These are phyloP conservation scores for Dothistroma septosporum DNA, from an alignment of 2,329 filamentous ascomycete genomes.

Conservation along the genomic window DNA sequence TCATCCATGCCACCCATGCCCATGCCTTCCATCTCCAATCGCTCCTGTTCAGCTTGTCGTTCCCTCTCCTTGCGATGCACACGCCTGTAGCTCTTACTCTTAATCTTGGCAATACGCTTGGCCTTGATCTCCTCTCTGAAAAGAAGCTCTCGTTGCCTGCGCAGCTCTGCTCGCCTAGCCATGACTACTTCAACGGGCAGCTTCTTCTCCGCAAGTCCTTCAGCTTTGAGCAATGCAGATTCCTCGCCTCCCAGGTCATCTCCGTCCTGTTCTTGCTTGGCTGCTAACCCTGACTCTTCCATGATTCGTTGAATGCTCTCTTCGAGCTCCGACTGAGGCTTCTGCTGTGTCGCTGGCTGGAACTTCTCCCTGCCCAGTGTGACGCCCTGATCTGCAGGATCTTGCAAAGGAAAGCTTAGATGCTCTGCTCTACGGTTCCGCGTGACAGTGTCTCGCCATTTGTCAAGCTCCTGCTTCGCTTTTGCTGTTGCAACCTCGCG, in stretches of 20 bases:
- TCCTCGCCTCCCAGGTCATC: constrained; percentile 53
- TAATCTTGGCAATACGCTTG: constrained; percentile 97
- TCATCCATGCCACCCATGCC: constrained; percentile 57
- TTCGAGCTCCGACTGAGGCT: constrained; percentile 76
- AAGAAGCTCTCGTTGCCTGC: constrained; percentile 75
- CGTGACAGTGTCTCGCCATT: constrained; percentile 95
- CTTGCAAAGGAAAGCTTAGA: constrained; percentile 77
- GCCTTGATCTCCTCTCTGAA: constrained; percentile 85
- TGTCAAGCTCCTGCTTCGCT: constrained; percentile 82
- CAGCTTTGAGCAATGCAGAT: constrained; percentile 63
- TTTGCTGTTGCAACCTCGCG: constrained; percentile 80
- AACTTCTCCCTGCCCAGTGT: constrained; percentile 60
- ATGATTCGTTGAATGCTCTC: constrained; percentile 82
- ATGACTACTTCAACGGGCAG: constrained; percentile 69
- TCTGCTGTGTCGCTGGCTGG: constrained; percentile 53
- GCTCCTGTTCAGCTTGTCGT: constrained; percentile 54
- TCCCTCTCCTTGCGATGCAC: constrained; percentile 79
- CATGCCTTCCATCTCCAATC: constrained; percentile 53
- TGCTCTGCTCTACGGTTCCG: constrained; percentile 88
- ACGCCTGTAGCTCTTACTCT: constrained; percentile 90
- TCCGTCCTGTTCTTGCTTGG: constrained; percentile 48
- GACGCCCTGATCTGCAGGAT: constrained; percentile 59
- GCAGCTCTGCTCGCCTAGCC: constrained; percentile 67
- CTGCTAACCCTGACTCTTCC: constrained; percentile 73
- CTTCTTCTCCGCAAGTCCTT: constrained; percentile 66